Evolutionary conservation across 441 rosid species (phyloP).

Genomic region (Adansonia grandidieri): DNA sequence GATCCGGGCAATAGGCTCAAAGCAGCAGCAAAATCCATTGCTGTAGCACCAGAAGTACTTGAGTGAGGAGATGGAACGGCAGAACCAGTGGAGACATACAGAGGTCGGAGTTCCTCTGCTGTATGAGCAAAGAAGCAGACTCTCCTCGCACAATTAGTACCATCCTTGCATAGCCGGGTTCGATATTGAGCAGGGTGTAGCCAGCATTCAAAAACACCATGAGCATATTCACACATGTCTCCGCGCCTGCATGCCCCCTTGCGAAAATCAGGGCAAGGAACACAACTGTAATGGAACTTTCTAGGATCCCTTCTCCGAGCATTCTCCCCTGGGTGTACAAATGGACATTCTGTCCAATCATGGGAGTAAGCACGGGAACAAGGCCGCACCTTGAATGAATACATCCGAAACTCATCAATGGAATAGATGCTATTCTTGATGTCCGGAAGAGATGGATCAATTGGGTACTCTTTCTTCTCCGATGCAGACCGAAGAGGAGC

Average conservation of each 20-base stretch:
- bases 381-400: conserved; percentile 73
- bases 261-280: conserved; percentile 78
- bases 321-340: conserved; percentile 79
- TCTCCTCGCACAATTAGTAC: conserved; percentile 65
- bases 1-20: conserved; percentile 67
- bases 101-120: conserved; percentile 68
- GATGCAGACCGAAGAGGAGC: conserved; percentile 28
- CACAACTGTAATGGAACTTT: conserved; percentile 77
- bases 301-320: conserved; percentile 82
- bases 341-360: conserved; percentile 85
- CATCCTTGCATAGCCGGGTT: conserved; percentile 72
- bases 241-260: conserved; percentile 78
- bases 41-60: conserved; percentile 48
- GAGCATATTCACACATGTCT: conserved; percentile 82
- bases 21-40: conserved; percentile 69
- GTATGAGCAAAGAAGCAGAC: conserved; percentile 84
- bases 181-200: conserved; percentile 80
- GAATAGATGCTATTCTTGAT: conserved; percentile 77
- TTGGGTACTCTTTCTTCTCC: conserved; percentile 70
- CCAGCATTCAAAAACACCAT: conserved; percentile 84
- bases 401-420: conserved; percentile 78
- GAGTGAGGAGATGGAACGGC: conserved; percentile 77
- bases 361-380: conserved; percentile 80
- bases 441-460: conserved; percentile 75
- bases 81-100: conserved; percentile 69